Conservation (phyloP, 306 rosid species). For the Corylus heterophylla region DNA sequence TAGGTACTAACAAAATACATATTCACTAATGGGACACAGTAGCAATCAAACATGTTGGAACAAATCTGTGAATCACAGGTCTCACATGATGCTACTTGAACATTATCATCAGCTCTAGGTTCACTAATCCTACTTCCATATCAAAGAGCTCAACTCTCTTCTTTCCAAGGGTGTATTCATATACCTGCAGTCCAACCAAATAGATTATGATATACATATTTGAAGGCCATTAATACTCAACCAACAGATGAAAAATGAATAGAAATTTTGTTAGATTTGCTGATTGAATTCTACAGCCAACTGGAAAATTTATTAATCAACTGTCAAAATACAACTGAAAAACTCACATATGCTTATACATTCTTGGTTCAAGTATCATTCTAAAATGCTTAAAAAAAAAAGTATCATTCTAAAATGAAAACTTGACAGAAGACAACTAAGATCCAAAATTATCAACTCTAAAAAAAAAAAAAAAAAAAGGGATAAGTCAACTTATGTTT, state of each 20-base stretch:
- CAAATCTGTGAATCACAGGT: not conserved
- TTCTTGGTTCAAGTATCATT: not conserved
- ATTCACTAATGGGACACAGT: no score
- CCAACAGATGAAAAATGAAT: not conserved
- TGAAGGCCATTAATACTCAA: constrained; percentile 6
- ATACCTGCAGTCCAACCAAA: constrained; percentile 61
- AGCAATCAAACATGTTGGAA: no score
- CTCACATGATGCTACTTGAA: constrained; percentile 87
- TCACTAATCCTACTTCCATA: constrained; percentile 81
- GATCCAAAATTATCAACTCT: constrained; percentile 5
- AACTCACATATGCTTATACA: constrained; percentile 9
- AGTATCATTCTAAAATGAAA: constrained; percentile 3
- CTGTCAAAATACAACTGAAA: constrained; percentile 9
- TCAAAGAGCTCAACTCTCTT: constrained; percentile 93
- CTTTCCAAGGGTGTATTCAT: constrained; percentile 79
- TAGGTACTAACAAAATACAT: no score
- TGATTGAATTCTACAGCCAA: constrained; percentile 17
- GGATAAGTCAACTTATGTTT: constrained; percentile 66
- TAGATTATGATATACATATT: constrained; percentile 11
- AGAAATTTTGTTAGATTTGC: constrained; percentile 18
- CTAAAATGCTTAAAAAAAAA: no score
- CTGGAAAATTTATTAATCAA: constrained; percentile 4
- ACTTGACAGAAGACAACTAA: not conserved
- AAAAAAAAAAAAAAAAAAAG: not conserved
- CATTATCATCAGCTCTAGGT: constrained; percentile 81